Percentiles rank a stretch among this genome's conserved stretches.
phyloP scores from a whole-genome alignment of 495 filamentous ascomycete genomes.

The Penicillium argentinense region DNA sequence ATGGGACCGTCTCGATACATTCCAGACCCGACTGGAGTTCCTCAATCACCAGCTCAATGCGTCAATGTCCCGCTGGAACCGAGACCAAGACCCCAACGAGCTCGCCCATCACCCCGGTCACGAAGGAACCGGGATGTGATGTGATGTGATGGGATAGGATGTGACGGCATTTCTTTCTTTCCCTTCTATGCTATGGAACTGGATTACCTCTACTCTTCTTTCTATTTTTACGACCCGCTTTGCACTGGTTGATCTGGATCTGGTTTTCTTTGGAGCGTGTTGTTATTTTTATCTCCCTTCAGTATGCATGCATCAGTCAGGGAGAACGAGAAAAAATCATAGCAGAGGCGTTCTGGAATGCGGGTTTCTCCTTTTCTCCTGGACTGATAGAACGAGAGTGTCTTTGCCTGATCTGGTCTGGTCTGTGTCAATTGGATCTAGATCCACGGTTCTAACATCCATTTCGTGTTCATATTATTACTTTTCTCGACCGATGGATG shows the following conservation, averaged over 20 bases:
- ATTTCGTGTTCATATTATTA: too few species aligned
- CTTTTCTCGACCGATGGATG: too few species aligned
- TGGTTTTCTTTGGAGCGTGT: background rate
- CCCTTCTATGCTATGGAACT: background rate
- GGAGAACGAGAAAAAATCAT: conserved; percentile 21
- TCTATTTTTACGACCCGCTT: background rate
- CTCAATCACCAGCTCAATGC: conserved; percentile 19
- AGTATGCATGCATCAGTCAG: conserved; percentile 9
- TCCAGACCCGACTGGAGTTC: conserved; percentile 20
- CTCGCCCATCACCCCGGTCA: conserved; percentile 12
- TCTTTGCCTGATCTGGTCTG: too few species aligned
- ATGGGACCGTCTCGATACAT: conserved; percentile 24
- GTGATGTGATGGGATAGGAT: too few species aligned
- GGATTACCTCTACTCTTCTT: background rate
- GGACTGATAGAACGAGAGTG: background rate
- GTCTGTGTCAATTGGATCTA: too few species aligned
- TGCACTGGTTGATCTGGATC: too few species aligned
- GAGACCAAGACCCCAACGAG: conserved; percentile 26
- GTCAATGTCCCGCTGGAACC: conserved; percentile 27
- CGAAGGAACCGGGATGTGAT: conserved; percentile 26
- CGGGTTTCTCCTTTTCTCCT: conserved; percentile 8
- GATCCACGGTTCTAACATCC: too few species aligned
- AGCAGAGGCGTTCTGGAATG: conserved; percentile 24
- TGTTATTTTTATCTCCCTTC: background rate
- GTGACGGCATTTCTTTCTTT: background rate